phyloP scores from a whole-genome alignment of 2,329 filamentous ascomycete genomes.

The Monascus ruber region DNA sequence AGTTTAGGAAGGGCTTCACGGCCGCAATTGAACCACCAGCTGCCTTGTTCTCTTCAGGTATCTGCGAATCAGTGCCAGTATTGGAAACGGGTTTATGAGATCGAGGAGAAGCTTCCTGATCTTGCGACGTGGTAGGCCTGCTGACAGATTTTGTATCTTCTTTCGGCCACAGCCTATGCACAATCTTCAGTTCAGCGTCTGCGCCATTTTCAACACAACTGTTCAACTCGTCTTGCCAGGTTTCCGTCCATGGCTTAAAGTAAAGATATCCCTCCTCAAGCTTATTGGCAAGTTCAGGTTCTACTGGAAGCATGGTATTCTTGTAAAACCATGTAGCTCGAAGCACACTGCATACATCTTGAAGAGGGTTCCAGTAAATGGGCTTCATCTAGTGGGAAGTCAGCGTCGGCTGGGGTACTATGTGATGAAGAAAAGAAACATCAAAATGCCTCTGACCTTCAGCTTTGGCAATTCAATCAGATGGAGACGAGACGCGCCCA shows the following conservation, averaged over 20 bases:
- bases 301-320: conserved; percentile 85
- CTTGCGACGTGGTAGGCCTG: conserved; percentile 24
- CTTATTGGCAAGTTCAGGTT: conserved; percentile 76
- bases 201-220: conserved; percentile 86
- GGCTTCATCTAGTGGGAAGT: conserved; percentile 62
- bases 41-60: conserved; percentile 29
- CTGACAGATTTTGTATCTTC: conserved; percentile 29
- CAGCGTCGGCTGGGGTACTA: background rate
- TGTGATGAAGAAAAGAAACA: background rate
- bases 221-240: conserved; percentile 82
- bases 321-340: conserved; percentile 96
- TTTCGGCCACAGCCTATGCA: conserved; percentile 69
- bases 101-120: conserved; percentile 18
- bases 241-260: conserved; percentile 77
- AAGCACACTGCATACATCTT: conserved; percentile 71
- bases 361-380: conserved; percentile 93
- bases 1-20: conserved; percentile 54
- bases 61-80: conserved; percentile 3
- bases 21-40: conserved; percentile 30
- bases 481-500: conserved; percentile 83
- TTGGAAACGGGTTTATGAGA: conserved; percentile 8
- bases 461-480: conserved; percentile 72
- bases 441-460: conserved; percentile 18
- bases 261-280: conserved; percentile 85
- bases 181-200: conserved; percentile 80